These are phyloP conservation scores for Hymenoscyphus linearis DNA, from an alignment of 2,329 filamentous ascomycete species.

Conservation along the genomic window DNA sequence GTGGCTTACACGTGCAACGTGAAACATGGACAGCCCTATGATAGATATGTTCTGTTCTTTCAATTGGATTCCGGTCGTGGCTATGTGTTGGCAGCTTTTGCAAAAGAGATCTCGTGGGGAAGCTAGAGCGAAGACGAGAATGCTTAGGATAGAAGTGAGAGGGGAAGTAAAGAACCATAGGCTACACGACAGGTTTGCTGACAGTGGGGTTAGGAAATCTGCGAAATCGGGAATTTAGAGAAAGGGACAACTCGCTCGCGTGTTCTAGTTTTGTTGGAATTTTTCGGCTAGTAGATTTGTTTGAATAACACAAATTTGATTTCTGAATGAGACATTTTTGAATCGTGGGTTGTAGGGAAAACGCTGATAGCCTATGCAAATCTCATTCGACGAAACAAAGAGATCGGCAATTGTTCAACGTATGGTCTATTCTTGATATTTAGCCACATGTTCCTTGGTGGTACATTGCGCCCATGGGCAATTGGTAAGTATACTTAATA, in stretches of 20 bases:
- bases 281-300: background rate
- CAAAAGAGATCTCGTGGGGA: background rate
- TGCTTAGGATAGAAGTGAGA: background rate
- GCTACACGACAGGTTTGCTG: background rate
- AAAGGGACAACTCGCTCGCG: background rate
- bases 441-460: background rate
- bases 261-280: background rate
- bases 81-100: background rate
- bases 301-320: background rate
- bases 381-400: background rate
- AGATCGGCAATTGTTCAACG: background rate
- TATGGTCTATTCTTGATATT: no score
- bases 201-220: background rate
- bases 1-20: background rate
- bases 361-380: background rate
- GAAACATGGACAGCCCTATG: background rate
- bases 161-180: background rate
- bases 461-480: background rate
- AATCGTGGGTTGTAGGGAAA: background rate
- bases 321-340: background rate
- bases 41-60: background rate
- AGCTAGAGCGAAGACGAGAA: background rate
- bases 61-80: background rate
- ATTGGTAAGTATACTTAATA: no score
- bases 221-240: background rate